These are phyloP conservation scores for Sporothrix humicola DNA, from an alignment of 2,329 filamentous ascomycete genomes.

Conservation along the genomic window DNA sequence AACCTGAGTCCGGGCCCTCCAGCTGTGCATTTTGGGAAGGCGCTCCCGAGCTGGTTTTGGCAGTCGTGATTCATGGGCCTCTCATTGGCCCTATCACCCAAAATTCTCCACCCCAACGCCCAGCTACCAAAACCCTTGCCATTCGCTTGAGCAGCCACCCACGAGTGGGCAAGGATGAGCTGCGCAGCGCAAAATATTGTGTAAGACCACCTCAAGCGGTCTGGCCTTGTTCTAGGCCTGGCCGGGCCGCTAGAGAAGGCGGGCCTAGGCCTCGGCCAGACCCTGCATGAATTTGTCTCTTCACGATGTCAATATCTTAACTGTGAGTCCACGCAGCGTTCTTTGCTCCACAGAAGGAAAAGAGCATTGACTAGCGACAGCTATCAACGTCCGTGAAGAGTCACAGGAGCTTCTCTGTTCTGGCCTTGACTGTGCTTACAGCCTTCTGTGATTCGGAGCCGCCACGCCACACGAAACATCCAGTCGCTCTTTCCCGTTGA, in stretches of 20 bases:
- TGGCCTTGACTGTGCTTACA: neutral
- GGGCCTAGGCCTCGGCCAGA: slow-evolving; percentile 12
- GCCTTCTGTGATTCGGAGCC: neutral
- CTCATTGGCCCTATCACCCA: slow-evolving; percentile 4
- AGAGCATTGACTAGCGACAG: neutral
- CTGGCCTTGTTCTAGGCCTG: slow-evolving; percentile 22
- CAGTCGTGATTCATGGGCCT: neutral
- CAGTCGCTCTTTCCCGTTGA: slow-evolving; percentile 12
- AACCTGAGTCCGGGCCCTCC: neutral
- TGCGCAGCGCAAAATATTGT: neutral
- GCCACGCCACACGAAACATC: slow-evolving; percentile 25
- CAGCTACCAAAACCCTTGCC: neutral
- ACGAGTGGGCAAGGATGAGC: neutral
- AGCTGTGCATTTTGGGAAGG: slow-evolving; percentile 12
- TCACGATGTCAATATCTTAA: too few relatives aligned
- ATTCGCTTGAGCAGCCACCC: neutral
- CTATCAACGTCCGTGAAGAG: neutral
- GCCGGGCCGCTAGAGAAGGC: neutral
- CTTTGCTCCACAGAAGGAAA: neutral
- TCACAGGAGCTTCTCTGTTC: neutral
- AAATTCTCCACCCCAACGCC: neutral
- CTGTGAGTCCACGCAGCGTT: too few relatives aligned
- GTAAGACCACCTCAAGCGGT: slow-evolving; percentile 12
- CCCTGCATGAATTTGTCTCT: neutral
- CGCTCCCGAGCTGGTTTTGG: slow-evolving; percentile 1